Conservation (phyloP, 179 eudicot genomes). For the Drosera spatulata region DNA sequence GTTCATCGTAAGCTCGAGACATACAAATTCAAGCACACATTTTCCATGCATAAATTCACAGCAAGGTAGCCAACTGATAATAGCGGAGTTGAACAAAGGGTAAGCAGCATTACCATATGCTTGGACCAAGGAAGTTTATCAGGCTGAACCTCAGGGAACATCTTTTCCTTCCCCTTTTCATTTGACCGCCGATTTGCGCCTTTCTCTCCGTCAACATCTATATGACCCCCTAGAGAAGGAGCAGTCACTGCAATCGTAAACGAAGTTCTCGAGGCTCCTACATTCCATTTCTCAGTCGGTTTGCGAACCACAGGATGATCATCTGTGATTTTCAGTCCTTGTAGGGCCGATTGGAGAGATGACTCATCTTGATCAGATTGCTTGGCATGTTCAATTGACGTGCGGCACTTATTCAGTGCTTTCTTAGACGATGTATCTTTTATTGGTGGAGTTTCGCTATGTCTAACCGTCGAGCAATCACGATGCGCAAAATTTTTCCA, state of each 20-base stretch:
- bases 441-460: slow-evolving; percentile 3
- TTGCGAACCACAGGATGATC: slow-evolving; percentile 5
- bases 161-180: too few relatives aligned
- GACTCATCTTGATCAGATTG: slow-evolving; percentile 6
- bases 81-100: too few relatives aligned
- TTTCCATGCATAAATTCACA: too few relatives aligned
- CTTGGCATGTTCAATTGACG: slow-evolving; percentile 4
- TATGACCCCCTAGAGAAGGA: neutral
- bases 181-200: too few relatives aligned
- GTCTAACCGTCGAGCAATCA: slow-evolving; percentile 5
- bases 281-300: slow-evolving; percentile 3
- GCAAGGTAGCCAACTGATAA: too few relatives aligned
- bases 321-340: slow-evolving; percentile 5
- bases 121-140: too few relatives aligned
- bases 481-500: slow-evolving; percentile 6
- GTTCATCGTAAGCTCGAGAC: too few relatives aligned
- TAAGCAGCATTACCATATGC: slow-evolving; percentile 11
- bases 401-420: slow-evolving; percentile 1
- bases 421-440: slow-evolving; percentile 4
- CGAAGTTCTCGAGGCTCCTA: slow-evolving; percentile 6
- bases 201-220: too few relatives aligned
- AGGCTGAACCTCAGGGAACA: too few relatives aligned
- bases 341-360: slow-evolving; percentile 3
- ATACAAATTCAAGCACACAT: too few relatives aligned
- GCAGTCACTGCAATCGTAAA: slow-evolving; percentile 2